Conservation (phyloP, 805 yeast genomes). For the Myxozyma neotropica region DNA sequence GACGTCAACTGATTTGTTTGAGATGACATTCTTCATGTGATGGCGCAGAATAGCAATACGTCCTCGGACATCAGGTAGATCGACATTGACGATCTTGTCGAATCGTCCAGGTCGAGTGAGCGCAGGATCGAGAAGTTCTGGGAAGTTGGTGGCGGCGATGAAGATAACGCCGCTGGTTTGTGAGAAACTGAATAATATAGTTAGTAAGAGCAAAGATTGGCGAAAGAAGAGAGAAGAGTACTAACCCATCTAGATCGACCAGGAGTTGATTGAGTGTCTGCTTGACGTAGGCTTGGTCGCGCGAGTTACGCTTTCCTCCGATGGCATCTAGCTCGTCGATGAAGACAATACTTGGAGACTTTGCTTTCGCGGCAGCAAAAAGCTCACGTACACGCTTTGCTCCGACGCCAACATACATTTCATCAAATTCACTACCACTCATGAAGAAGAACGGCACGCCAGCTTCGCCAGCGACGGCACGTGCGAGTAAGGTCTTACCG, state of each 20-base stretch:
- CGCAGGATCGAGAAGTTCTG: conserved; percentile 95
- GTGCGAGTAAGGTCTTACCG: conserved; percentile 93
- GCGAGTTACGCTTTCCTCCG: conserved; percentile 97
- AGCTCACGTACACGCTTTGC: conserved; percentile 96
- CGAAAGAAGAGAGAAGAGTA: not conserved
- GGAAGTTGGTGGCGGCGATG: conserved; percentile 98
- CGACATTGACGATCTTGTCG: conserved; percentile 93
- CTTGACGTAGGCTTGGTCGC: conserved; percentile 96
- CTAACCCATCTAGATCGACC: conserved; percentile 87
- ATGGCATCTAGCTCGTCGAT: conserved; percentile 98
- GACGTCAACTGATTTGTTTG: conserved; percentile 83
- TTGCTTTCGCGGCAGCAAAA: conserved; percentile 87
- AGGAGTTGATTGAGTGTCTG: conserved; percentile 94
- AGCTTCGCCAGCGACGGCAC: conserved; percentile 99
- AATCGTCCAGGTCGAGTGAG: conserved; percentile 97
- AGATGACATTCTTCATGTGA: conserved; percentile 88
- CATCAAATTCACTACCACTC: conserved; percentile 99
- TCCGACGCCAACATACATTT: conserved; percentile 97
- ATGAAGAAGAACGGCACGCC: conserved; percentile 98
- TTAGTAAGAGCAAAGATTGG: conserved; percentile 35
- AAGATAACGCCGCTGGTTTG: conserved; percentile 92
- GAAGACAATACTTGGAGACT: conserved; percentile 95
- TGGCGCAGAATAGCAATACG: conserved; percentile 88
- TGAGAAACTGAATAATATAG: conserved; percentile 52
- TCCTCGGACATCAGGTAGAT: conserved; percentile 97